Percentiles rank a stretch among this genome's conserved stretches.
These are phyloP conservation scores for Yamadazyma laniorum DNA, from an alignment of 805 yeast genomes.

Conservation along the genomic window DNA sequence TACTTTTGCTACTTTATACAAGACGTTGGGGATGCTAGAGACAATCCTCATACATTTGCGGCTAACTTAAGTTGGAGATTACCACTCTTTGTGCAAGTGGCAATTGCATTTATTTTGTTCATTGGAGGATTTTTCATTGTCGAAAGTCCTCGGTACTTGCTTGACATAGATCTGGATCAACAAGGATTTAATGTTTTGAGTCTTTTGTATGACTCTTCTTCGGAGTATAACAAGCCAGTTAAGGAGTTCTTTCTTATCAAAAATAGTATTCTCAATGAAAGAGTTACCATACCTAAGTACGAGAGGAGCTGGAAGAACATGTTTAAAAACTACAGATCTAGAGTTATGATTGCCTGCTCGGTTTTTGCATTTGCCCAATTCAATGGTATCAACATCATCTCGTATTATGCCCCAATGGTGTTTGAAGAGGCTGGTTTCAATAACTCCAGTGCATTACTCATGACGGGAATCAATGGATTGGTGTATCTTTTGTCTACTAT, in stretches of 20 bases:
- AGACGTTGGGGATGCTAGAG: conserved; percentile 44
- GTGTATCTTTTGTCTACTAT: conserved; percentile 40
- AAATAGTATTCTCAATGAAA: conserved; percentile 39
- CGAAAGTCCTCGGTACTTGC: conserved; percentile 88
- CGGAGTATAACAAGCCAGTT: conserved; percentile 31
- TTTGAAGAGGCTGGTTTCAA: conserved; percentile 48
- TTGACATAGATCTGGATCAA: conserved; percentile 73
- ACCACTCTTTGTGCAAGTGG: conserved; percentile 73
- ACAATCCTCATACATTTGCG: conserved; percentile 32
- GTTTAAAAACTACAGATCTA: conserved; percentile 34
- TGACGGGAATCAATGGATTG: conserved; percentile 44
- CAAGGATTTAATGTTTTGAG: conserved; percentile 43
- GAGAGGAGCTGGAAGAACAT: conserved; percentile 43
- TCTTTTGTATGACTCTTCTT: conserved; percentile 27
- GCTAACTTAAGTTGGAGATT: conserved; percentile 66
- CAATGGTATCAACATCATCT: conserved; percentile 56
- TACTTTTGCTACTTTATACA: conserved; percentile 67
- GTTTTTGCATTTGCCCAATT: conserved; percentile 46
- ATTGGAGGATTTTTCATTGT: conserved; percentile 77
- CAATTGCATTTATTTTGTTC: conserved; percentile 66
- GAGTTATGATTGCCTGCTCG: conserved; percentile 41
- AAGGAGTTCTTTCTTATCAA: conserved; percentile 49
- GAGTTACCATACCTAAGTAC: conserved; percentile 35
- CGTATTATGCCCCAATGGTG: conserved; percentile 58
- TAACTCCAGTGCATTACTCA: conserved; percentile 39